Evolutionary conservation across 2,329 filamentous ascomycete genomes (phyloP).

Genomic region (Xylaria sp.): DNA sequence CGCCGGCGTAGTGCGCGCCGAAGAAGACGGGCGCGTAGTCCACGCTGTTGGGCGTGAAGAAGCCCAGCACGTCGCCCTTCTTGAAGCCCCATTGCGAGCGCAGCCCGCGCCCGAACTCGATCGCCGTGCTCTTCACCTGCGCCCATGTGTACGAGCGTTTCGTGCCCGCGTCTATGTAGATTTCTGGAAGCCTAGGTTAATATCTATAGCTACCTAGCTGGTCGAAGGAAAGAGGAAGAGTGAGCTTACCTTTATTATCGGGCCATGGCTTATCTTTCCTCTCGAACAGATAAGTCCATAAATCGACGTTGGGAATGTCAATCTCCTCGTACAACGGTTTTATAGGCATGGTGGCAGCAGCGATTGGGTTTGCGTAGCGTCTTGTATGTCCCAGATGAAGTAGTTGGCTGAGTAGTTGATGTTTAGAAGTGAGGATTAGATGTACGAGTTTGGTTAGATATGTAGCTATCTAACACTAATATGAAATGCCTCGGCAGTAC

Average conservation of each 20-base stretch:
- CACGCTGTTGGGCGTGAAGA: slow-evolving; percentile 88
- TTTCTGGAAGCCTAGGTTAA: slow-evolving; percentile 62
- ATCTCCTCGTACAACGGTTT: slow-evolving; percentile 72
- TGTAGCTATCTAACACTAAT: too few relatives aligned
- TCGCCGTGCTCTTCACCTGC: slow-evolving; percentile 71
- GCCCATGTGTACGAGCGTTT: slow-evolving; percentile 75
- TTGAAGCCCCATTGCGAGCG: slow-evolving; percentile 80
- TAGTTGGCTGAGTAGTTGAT: neutral
- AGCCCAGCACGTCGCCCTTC: slow-evolving; percentile 82
- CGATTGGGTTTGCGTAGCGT: neutral
- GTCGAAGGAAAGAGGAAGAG: slow-evolving; percentile 13
- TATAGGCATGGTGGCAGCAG: slow-evolving; percentile 69
- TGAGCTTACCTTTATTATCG: slow-evolving; percentile 74
- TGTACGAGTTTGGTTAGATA: neutral
- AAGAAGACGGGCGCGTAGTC: slow-evolving; percentile 82
- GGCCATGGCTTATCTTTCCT: slow-evolving; percentile 71
- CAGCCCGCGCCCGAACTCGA: slow-evolving; percentile 84
- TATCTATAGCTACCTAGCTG: neutral
- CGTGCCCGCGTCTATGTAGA: slow-evolving; percentile 81
- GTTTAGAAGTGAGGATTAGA: neutral
- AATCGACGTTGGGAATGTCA: slow-evolving; percentile 77
- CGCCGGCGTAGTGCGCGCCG: slow-evolving; percentile 86
- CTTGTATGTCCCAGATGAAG: neutral
- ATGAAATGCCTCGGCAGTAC: slow-evolving; percentile 6
- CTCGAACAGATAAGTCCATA: slow-evolving; percentile 85